These are phyloP conservation scores for Aspergillus versicolor DNA, from an alignment of 2,329 filamentous ascomycete genomes.

Conservation along the genomic window DNA sequence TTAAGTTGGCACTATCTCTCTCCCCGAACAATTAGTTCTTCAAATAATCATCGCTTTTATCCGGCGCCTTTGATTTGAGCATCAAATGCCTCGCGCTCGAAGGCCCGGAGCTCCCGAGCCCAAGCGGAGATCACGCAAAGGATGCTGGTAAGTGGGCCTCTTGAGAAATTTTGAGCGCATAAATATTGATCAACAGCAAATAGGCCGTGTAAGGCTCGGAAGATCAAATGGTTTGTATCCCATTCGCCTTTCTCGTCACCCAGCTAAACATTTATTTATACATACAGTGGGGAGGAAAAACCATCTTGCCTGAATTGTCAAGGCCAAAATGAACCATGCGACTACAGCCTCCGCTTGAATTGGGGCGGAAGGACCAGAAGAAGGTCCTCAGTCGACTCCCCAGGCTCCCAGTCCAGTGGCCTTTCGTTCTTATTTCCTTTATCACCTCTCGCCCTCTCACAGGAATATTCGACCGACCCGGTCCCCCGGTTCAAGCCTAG, in stretches of 20 bases:
- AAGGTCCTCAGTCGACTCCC: constrained; percentile 45
- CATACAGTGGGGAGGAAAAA: constrained; percentile 67
- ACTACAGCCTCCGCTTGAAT: constrained; percentile 78
- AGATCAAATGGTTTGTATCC: constrained; percentile 66
- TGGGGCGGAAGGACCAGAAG: constrained; percentile 73
- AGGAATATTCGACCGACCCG: constrained; percentile 5
- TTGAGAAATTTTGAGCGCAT: not conserved
- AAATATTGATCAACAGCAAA: not conserved
- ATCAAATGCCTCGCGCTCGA: constrained; percentile 63
- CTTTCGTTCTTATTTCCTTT: constrained; percentile 17
- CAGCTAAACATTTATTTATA: constrained; percentile 14
- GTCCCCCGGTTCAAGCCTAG: constrained; percentile 5
- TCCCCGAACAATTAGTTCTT: constrained; percentile 19
- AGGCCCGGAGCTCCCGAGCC: constrained; percentile 63
- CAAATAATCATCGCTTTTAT: constrained; percentile 18
- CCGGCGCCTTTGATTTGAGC: constrained; percentile 19
- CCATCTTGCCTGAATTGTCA: constrained; percentile 72
- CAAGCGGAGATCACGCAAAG: constrained; percentile 66
- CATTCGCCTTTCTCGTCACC: not conserved
- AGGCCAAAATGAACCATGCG: constrained; percentile 69
- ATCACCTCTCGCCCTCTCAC: constrained; percentile 12
- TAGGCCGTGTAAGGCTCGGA: constrained; percentile 77
- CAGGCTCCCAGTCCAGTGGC: constrained; percentile 28
- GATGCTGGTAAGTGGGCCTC: constrained; percentile 59
- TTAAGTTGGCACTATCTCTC: constrained; percentile 20